phyloP scores from a whole-genome alignment of 768 basidiomycete species.

The Lactifluus rugatus region DNA sequence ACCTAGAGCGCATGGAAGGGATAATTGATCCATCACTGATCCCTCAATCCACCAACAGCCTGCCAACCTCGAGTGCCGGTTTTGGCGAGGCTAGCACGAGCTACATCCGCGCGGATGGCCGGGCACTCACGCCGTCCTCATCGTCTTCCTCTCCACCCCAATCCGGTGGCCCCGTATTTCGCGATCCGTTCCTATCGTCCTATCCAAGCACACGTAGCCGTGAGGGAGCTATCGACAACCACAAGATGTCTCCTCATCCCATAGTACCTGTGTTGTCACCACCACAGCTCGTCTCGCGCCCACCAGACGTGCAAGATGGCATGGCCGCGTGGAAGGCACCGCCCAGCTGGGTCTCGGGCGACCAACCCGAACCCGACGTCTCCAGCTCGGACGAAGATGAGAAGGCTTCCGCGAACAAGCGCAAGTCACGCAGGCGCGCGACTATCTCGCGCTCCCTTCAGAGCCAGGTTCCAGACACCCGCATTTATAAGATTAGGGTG shows the following conservation, averaged over 20 bases:
- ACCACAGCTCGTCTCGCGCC: constrained; percentile 9
- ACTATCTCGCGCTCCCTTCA: constrained; percentile 1
- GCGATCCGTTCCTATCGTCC: constrained; percentile 19
- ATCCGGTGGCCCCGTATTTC: constrained; percentile 9
- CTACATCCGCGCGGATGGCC: constrained; percentile 11
- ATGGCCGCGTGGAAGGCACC: constrained; percentile 50
- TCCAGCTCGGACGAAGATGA: constrained; percentile 36
- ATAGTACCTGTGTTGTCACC: constrained; percentile 8
- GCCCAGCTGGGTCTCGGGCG: constrained; percentile 63
- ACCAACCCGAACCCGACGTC: constrained; percentile 33
- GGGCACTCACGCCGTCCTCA: constrained; percentile 9
- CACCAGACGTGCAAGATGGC: constrained; percentile 18
- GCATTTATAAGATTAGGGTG: constrained; percentile 55
- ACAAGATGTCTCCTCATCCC: constrained; percentile 9
- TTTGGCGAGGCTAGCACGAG: constrained; percentile 27
- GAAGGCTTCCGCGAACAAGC: constrained; percentile 15
- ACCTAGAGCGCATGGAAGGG: constrained; percentile 71
- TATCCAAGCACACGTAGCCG: constrained; percentile 3
- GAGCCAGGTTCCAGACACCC: not conserved
- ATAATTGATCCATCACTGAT: constrained; percentile 48
- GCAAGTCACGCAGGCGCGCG: constrained; percentile 19
- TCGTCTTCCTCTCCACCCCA: constrained; percentile 11
- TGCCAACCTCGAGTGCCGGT: constrained; percentile 38
- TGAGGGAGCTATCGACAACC: constrained; percentile 10
- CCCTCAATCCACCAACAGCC: constrained; percentile 23